phyloP scores from a whole-genome alignment of 2,329 filamentous ascomycete genomes.

The Aspergillus sojae region DNA sequence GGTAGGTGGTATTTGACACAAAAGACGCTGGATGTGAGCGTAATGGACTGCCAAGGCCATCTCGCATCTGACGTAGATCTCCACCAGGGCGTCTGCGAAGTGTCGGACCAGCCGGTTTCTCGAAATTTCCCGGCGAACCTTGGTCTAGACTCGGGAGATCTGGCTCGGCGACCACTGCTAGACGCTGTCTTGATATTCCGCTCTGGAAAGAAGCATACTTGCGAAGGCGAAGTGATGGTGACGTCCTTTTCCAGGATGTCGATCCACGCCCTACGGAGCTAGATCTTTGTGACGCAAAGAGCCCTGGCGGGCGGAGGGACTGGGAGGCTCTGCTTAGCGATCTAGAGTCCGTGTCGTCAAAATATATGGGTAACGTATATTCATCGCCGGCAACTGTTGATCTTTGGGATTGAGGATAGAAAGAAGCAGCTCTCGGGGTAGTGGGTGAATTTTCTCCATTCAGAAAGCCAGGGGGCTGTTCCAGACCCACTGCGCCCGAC shows the following conservation, averaged over 20 bases:
- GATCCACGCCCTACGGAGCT: conserved; percentile 30
- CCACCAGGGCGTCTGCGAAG: conserved; percentile 75
- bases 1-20: conserved; percentile 39
- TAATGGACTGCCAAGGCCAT: conserved; percentile 64
- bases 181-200: conserved; percentile 37
- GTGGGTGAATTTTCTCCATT: conserved; percentile 13
- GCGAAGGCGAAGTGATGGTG: conserved; percentile 41
- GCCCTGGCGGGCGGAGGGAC: conserved; percentile 20
- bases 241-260: conserved; percentile 28
- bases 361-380: conserved; percentile 33
- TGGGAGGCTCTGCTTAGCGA: conserved; percentile 16
- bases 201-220: conserved; percentile 52
- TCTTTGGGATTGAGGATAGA: conserved; percentile 22
- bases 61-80: conserved; percentile 69
- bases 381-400: conserved; percentile 29
- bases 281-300: conserved; percentile 28
- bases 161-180: conserved; percentile 28
- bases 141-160: conserved; percentile 20
- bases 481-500: conserved; percentile 38
- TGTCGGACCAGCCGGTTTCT: conserved; percentile 48
- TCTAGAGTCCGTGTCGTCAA: conserved; percentile 25
- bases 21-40: conserved; percentile 38
- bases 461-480: conserved; percentile 21
- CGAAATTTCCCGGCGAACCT: conserved; percentile 15
- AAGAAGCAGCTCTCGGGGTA: conserved; percentile 21